Conservation (phyloP, 352 stramenopile species). For the Pythium vanterpoolii region DNA sequence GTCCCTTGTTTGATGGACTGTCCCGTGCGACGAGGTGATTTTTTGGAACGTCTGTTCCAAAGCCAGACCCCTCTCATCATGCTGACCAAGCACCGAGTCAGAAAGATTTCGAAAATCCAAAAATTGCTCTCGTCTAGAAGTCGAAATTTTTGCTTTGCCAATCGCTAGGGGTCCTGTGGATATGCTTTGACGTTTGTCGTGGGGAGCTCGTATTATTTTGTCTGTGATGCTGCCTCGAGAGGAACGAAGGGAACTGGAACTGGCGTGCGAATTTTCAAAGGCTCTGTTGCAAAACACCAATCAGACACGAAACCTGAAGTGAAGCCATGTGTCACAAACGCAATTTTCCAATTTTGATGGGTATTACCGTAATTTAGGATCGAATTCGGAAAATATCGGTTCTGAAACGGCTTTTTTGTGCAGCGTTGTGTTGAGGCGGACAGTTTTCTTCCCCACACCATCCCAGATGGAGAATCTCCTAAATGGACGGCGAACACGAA, state of each 20-base stretch:
- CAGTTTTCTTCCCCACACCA: constrained; percentile 13
- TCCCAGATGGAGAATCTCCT: constrained; percentile 11
- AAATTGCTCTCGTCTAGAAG: background rate
- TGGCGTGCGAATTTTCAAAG: constrained; percentile 1
- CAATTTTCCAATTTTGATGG: background rate
- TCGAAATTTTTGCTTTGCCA: no score
- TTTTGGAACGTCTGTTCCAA: constrained; percentile 5
- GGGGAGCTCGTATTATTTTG: no score
- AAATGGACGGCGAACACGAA: constrained; percentile 2
- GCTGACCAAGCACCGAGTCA: background rate
- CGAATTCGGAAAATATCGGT: background rate
- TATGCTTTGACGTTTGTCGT: no score
- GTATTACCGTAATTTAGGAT: background rate
- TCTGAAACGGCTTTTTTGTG: constrained; percentile 9
- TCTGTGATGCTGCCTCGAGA: no score
- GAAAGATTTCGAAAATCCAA: background rate
- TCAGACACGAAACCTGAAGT: constrained; percentile 10
- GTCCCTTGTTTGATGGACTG: constrained; percentile 17
- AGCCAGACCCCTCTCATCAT: background rate
- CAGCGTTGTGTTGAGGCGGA: constrained; percentile 1
- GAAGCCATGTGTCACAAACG: constrained; percentile 22
- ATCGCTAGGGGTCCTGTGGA: no score
- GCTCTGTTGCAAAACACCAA: background rate
- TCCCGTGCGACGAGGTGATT: constrained; percentile 20
- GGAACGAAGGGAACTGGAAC: background rate